phyloP scores from a whole-genome alignment of 148 eudicot species.

The Tetragonia tetragonoides region DNA sequence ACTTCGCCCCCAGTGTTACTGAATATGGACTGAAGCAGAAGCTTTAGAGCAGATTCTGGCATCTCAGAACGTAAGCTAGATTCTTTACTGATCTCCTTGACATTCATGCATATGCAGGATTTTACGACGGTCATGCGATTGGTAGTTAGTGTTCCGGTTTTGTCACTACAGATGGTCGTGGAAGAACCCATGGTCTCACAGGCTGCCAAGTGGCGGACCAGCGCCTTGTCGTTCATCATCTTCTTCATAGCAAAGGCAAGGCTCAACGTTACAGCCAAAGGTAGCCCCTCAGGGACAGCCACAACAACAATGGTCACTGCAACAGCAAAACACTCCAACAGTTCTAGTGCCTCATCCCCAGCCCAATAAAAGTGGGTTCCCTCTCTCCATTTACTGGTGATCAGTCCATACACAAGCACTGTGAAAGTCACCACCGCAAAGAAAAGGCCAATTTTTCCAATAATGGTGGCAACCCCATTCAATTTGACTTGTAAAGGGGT shows the following conservation, averaged over 20 bases:
- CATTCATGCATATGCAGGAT: conserved; percentile 69
- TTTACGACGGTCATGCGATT: conserved; percentile 95
- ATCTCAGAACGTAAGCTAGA: conserved; percentile 49
- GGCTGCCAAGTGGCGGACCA: conserved; percentile 89
- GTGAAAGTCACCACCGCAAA: conserved; percentile 89
- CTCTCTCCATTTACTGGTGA: conserved; percentile 57
- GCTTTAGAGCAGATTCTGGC: conserved; percentile 54
- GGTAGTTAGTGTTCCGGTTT: conserved; percentile 92
- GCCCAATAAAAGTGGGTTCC: conserved; percentile 62
- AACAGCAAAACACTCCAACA: conserved; percentile 84
- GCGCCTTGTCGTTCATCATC: conserved; percentile 99
- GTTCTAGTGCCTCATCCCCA: conserved; percentile 76
- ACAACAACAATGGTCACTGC: conserved; percentile 97
- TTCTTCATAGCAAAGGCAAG: conserved; percentile 98
- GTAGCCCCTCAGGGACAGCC: conserved; percentile 97
- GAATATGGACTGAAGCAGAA: conserved; percentile 70
- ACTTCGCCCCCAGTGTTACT: conserved; percentile 92
- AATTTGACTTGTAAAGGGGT: conserved; percentile 92
- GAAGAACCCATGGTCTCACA: conserved; percentile 99
- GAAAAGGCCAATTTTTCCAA: conserved; percentile 91
- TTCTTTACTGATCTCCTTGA: conserved; percentile 46
- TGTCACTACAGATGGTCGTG: conserved; percentile 92
- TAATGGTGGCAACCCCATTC: conserved; percentile 97
- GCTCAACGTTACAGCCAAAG: conserved; percentile 88
- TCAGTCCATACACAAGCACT: conserved; percentile 68